Conservation (phyloP, 345 rosid species). For the Hypericum androsaemum region DNA sequence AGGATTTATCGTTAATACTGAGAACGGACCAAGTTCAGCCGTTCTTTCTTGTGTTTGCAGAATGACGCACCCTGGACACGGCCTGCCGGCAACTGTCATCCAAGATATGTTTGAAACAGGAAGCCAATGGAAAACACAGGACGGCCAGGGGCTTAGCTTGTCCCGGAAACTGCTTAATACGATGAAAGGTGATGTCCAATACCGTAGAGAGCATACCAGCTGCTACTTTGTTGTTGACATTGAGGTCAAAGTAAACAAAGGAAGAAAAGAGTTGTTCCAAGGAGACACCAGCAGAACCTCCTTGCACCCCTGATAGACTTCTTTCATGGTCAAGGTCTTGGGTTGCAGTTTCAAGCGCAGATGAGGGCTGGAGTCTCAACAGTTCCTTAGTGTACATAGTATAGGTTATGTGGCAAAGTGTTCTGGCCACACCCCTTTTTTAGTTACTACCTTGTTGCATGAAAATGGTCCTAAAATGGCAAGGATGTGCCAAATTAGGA, state of each 20-base stretch:
- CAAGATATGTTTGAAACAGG: conserved; percentile 49
- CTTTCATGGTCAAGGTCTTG: not conserved
- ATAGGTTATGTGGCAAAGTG: no score
- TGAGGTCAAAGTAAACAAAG: conserved; percentile 30
- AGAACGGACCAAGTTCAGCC: not conserved
- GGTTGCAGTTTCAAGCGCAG: conserved; percentile 2
- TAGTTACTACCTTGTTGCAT: no score
- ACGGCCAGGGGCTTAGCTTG: conserved; percentile 43
- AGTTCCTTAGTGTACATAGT: no score
- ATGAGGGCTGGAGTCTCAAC: no score
- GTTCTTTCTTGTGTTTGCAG: conserved; percentile 24
- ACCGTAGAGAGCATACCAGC: conserved; percentile 36
- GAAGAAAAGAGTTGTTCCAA: conserved; percentile 13
- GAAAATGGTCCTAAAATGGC: no score
- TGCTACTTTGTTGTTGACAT: conserved; percentile 48
- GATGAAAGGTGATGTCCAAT: conserved; percentile 54
- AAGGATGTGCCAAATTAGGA: no score
- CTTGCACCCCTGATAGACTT: not conserved
- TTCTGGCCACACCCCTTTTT: no score
- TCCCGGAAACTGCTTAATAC: conserved; percentile 39
- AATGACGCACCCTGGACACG: conserved; percentile 65
- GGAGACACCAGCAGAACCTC: conserved; percentile 11
- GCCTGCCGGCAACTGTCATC: conserved; percentile 48
- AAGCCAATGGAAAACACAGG: conserved; percentile 39
- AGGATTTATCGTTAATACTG: no score